Evolutionary conservation across 1,284 basidiomycete genomes (phyloP).

Genomic region (Trametes sp.): DNA sequence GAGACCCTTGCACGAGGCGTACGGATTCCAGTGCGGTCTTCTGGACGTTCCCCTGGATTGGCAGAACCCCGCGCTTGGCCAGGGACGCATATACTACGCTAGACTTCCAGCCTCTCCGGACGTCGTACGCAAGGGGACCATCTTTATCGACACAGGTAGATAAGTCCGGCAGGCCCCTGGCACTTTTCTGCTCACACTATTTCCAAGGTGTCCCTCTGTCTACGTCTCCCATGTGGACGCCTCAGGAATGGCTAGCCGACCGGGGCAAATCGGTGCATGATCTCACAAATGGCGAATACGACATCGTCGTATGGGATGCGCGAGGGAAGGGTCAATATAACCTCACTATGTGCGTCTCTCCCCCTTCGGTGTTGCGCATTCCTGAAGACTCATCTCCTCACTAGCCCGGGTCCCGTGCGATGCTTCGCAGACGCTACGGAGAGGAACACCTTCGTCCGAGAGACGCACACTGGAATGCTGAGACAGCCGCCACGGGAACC

Average conservation of each 20-base stretch:
- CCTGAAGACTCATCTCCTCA: background rate
- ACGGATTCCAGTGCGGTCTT: slow-evolving; percentile 13
- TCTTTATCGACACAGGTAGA: slow-evolving; percentile 25
- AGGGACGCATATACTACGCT: slow-evolving; percentile 13
- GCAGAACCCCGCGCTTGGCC: slow-evolving; percentile 13
- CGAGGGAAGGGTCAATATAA: slow-evolving; percentile 4
- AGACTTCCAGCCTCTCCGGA: slow-evolving; percentile 8
- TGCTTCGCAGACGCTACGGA: slow-evolving; percentile 15
- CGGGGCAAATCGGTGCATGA: slow-evolving; percentile 11
- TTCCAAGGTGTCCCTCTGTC: background rate
- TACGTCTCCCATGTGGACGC: background rate
- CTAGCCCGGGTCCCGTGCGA: slow-evolving; percentile 10
- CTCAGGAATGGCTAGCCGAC: background rate
- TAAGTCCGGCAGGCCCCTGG: too few species aligned
- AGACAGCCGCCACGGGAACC: background rate
- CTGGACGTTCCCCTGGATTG: slow-evolving; percentile 26
- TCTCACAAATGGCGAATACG: slow-evolving; percentile 12
- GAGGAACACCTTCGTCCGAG: slow-evolving; percentile 2
- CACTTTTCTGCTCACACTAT: too few species aligned
- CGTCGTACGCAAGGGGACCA: slow-evolving; percentile 13
- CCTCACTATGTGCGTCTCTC: background rate
- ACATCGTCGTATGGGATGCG: slow-evolving; percentile 18
- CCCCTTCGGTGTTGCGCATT: too few species aligned
- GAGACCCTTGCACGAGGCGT: background rate
- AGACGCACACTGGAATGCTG: background rate